Base-by-base conservation (phyloP, 2,329 filamentous ascomycete species). In the Colletotrichum paranaense region DNA sequence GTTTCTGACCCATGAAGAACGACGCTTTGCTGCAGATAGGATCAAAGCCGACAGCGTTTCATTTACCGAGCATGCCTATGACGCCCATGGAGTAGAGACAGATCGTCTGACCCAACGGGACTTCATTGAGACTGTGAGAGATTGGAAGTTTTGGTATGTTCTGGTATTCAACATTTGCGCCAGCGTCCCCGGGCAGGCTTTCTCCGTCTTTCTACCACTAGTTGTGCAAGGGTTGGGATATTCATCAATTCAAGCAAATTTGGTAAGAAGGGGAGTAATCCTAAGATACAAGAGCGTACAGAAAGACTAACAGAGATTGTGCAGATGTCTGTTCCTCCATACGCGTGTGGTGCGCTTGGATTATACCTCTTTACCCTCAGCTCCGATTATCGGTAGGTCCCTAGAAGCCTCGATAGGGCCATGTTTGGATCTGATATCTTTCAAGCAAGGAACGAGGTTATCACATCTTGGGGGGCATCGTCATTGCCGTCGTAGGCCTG, bases 1-100 rank as follows among this genome's bases (percentile, higher is more conserved):
- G 72, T 86, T 86, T 75, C 76, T 86, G 14, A 80, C 78, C 0
- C 69, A 75, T 0, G 76, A 80, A 6, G 83, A 86, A 62, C 81
- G 82, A 8, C 77, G 77, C 2, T 80, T 82, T 16, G 84, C 83
- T 0, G 80, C 79, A 38, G 77, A 81, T 8, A 78, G 83, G 19
- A 76, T 84, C 19, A 75, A 80, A n/a, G 66, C 78, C 3, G 83
- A 84, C 65, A 81, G 78, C 30, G 79, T 78, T 2, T 77, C 77
- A 1, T 77, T 78, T 26, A 79, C 81, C 16, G 76, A 81, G n/a
- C 78, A 82, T 68, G 77, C 78, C 22, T 78, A 76, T 38, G 59
- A 64, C 32, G 65, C 59, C 19, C 67, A 72, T 24, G 68, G 73
- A 8, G 59, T 74, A 30, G 72, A 75, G 58, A 64, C 74, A 32